Base-by-base conservation (phyloP, 345 rosid genomes). In the Kernera saxatilis region DNA sequence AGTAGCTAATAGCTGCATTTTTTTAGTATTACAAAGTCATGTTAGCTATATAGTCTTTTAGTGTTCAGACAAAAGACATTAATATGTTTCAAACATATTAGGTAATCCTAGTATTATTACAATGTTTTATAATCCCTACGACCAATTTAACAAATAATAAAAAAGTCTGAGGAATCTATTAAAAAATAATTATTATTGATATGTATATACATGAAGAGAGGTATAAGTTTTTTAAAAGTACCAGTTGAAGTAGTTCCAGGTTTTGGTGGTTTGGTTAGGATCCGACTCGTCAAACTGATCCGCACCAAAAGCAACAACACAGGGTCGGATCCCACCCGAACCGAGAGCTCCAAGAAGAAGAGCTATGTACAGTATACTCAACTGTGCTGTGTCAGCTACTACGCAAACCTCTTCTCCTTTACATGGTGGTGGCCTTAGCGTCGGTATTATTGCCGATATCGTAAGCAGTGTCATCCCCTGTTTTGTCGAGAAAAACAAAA, bases 241-340 rank as follows among this genome's bases (percentile, higher is more conserved):
- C 96, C 96, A 91, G 70, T 91, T 91, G 80, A 91, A 91, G 80
- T 89, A 91, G 43, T 76, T 84, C 92, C 90, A 91, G 14, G 85
- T 82, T 67, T 81, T 86, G 27, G 85, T 55, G 0, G 84, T 46
- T 49, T 89, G 96, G 4, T 83, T 82, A 8, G 93, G 90, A 64
- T 87, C 89, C 27, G 82, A 61, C 75, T 85, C 93, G 6, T 85
- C 79, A 60, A 89, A 89, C 67, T 89, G 97, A 77, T 91, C 93
- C 21, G 96, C 98, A 65, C 98, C 98, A 43, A 92, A 92, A 25
- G 92, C 87, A 19, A 84, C 93, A 49, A 89, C 96, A 62, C 97
- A 89, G 2, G 98, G 98, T 58, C 96, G 82, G 83, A 89, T 89
- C 62, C 82, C 99, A 40, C 99, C 97, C 4, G 99, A 73, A 26